Base-by-base conservation (phyloP, 2,329 filamentous ascomycete genomes). In the Sporothrix globosa region DNA sequence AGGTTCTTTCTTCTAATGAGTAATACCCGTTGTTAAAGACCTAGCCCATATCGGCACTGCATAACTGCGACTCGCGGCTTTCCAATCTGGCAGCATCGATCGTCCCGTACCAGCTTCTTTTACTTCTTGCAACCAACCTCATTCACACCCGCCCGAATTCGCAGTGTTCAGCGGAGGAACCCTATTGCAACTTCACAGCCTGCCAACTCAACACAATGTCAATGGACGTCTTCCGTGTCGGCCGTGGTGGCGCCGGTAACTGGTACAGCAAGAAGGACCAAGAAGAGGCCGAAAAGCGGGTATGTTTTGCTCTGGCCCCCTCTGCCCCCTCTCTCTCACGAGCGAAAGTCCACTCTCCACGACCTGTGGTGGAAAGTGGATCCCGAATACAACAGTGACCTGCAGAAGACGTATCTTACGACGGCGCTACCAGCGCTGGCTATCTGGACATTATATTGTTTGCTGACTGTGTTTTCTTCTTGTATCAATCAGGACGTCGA, bases 211-310 rank as follows among this genome's bases (percentile, higher is more conserved):
- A 11, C 21, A 63, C 58, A 63, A 77, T 74, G 78, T 77, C 75
- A 76, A 76, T 76, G 71, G 85, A 85, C 74, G 81, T 81, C 67
- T 85, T 84, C 74, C 82, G 82, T 71, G 82, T 84, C 54, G 88
- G 88, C 70, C 85, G 88, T 65, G 88, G 88, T 69, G 88, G 88
- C 66, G 88, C 88, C 6, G 88, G 88, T 68, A 91, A 91, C 78
- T 89, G 85, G 77, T 84, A 84, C 75, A 81, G 82, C 75, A 82
- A 84, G 73, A 81, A 84, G 73, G 83, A 87, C 71, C 77, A 85
- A 34, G 82, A 86, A 39, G 82, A 85, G 41, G 81, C 78, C 77
- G 69, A 73, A n/a, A 70, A 70, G 58, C 61, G 54, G 67, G 71
- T 73, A 41, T 52, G 70, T 68, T 39, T 9, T 19, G 21, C 17